A percentile compares a stretch with the other conserved stretches of the same genome.
phyloP scores from a whole-genome alignment of 371 early-diverging fungal genomes.

The Umbelopsis sp. region DNA sequence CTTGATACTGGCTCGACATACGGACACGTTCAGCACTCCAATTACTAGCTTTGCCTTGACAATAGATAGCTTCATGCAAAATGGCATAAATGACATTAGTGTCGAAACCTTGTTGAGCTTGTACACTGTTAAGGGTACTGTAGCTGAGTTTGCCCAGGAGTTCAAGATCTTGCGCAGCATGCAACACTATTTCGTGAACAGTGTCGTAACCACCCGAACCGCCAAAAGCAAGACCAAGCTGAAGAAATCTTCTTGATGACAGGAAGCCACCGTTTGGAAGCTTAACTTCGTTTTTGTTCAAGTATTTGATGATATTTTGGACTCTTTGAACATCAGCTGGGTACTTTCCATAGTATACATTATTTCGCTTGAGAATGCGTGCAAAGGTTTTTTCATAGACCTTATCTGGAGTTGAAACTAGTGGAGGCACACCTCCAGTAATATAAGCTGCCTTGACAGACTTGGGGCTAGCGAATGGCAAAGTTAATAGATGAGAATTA shows the following conservation, averaged over 20 bases:
- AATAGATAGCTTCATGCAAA: constrained; percentile 75
- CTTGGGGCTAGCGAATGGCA: constrained; percentile 48
- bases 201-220: constrained; percentile 69
- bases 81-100: constrained; percentile 71
- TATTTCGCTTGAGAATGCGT: constrained; percentile 64
- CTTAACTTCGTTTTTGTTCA: constrained; percentile 47
- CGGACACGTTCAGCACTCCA: constrained; percentile 72
- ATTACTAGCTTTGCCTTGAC: constrained; percentile 61
- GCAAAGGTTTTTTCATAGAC: constrained; percentile 68
- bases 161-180: constrained; percentile 57
- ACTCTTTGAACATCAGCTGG: constrained; percentile 68
- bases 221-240: constrained; percentile 73
- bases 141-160: constrained; percentile 51
- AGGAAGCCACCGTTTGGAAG: constrained; percentile 72
- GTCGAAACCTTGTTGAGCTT: constrained; percentile 55
- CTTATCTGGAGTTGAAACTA: constrained; percentile 61
- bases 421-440: constrained; percentile 78
- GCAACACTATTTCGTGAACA: constrained; percentile 60
- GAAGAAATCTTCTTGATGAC: constrained; percentile 73
- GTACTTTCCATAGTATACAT: constrained; percentile 67
- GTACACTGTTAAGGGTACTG: constrained; percentile 50
- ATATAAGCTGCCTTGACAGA: constrained; percentile 68
- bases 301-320: constrained; percentile 56
- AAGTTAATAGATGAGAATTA: neutral
- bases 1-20: constrained; percentile 45